phyloP scores from a whole-genome alignment of 1,139 yeast genomes.

The Trichomonascaceae sp. region DNA sequence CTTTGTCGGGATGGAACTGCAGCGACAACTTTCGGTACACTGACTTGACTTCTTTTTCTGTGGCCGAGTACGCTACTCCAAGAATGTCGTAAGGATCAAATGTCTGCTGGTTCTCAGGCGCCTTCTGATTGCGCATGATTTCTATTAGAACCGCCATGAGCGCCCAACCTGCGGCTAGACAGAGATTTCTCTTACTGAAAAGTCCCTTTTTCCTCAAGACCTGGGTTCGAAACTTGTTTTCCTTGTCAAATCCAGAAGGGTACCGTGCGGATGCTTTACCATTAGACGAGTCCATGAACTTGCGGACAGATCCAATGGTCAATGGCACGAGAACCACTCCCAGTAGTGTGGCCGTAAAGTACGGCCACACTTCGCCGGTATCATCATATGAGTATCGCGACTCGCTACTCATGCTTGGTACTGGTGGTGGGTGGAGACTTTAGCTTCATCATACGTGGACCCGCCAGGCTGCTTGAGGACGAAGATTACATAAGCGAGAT shows the following conservation, averaged over 20 bases:
- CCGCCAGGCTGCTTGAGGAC: no score
- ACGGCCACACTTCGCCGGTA: slow-evolving; percentile 92
- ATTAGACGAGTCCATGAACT: neutral
- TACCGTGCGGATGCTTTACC: neutral
- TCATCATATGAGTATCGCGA: slow-evolving; percentile 61
- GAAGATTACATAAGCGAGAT: no score
- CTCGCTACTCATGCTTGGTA: slow-evolving; percentile 27
- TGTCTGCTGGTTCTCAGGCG: slow-evolving; percentile 32
- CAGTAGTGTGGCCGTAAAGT: slow-evolving; percentile 66
- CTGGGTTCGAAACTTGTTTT: neutral
- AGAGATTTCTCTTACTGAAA: slow-evolving; percentile 25
- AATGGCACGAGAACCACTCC: slow-evolving; percentile 56
- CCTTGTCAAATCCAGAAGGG: neutral
- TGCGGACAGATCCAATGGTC: slow-evolving; percentile 34
- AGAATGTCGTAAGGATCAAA: slow-evolving; percentile 90
- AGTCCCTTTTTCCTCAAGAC: slow-evolving; percentile 25
- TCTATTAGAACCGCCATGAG: slow-evolving; percentile 38
- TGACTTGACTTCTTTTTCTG: slow-evolving; percentile 67
- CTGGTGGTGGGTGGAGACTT: no score
- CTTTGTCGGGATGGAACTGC: slow-evolving; percentile 88
- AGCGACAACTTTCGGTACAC: slow-evolving; percentile 78
- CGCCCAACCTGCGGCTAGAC: slow-evolving; percentile 58
- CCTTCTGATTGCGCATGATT: slow-evolving; percentile 33
- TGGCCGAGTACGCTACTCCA: slow-evolving; percentile 56
- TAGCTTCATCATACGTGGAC: no score